These are phyloP conservation scores for Hymenoscyphus occultus DNA, from an alignment of 2,329 filamentous ascomycete species.

Conservation along the genomic window DNA sequence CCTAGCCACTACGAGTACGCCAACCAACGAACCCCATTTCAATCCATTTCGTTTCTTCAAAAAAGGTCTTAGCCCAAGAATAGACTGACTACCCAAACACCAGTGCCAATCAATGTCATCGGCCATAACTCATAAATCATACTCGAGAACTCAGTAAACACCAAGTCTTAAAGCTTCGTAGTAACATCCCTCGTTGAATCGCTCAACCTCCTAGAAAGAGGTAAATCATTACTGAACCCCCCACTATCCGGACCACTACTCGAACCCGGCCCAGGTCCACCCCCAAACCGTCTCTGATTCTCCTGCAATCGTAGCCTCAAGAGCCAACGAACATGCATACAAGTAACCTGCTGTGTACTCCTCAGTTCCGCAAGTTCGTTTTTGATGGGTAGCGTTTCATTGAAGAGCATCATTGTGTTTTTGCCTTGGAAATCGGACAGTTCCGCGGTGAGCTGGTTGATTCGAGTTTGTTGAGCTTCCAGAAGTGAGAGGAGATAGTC, in stretches of 20 bases:
- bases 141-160: not conserved
- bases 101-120: not conserved
- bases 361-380: constrained; percentile 56
- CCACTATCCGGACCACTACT: constrained; percentile 22
- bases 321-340: constrained; percentile 38
- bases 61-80: not conserved
- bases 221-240: constrained; percentile 18
- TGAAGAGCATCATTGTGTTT: constrained; percentile 59
- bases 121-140: not conserved
- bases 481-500: constrained; percentile 46
- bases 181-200: constrained; percentile 28
- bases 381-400: constrained; percentile 59
- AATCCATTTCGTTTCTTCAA: too few relatives aligned
- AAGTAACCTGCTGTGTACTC: constrained; percentile 35
- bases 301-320: constrained; percentile 36
- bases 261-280: constrained; percentile 17
- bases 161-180: constrained; percentile 25
- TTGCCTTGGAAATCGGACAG: constrained; percentile 57
- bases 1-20: not conserved
- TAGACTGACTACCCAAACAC: not conserved
- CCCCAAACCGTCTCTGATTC: constrained; percentile 26
- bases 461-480: constrained; percentile 52
- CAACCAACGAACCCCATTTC: not conserved
- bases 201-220: constrained; percentile 23
- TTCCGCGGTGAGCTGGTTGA: constrained; percentile 56